Percentiles rank a stretch among this genome's conserved stretches.
Evolutionary conservation across 78 protist genomes (phyloP).

Genomic region (Dictyostelium firmibasis): DNA sequence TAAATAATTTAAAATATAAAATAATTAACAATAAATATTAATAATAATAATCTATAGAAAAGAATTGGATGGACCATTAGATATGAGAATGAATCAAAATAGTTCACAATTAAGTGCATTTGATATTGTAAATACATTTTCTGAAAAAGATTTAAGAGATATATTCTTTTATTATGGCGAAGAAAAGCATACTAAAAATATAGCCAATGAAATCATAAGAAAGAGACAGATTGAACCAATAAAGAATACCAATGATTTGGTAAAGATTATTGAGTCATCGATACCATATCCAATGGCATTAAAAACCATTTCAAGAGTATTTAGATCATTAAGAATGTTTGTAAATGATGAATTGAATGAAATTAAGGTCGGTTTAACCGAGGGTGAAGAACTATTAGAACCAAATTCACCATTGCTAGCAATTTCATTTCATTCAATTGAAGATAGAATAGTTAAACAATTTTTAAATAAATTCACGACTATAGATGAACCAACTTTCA

Average conservation of each 20-base stretch:
- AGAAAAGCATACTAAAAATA: slow-evolving; percentile 52
- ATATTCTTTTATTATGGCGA: slow-evolving; percentile 60
- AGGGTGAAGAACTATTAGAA: slow-evolving; percentile 37
- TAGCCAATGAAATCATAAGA: slow-evolving; percentile 37
- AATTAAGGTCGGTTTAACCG: slow-evolving; percentile 8
- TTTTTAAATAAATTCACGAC: neutral
- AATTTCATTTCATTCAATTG: slow-evolving; percentile 71
- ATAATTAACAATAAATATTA: neutral
- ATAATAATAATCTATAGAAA: neutral
- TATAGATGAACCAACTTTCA: neutral
- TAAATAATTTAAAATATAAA: neutral
- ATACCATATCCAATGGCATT: slow-evolving; percentile 69
- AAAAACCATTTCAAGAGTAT: slow-evolving; percentile 47
- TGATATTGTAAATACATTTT: slow-evolving; percentile 18
- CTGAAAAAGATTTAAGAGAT: slow-evolving; percentile 29
- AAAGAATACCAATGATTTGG: slow-evolving; percentile 11
- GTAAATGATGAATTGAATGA: slow-evolving; percentile 49
- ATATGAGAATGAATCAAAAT: slow-evolving; percentile 63
- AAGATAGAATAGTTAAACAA: slow-evolving; percentile 56
- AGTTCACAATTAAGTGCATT: neutral
- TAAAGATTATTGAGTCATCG: slow-evolving; percentile 3
- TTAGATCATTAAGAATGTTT: slow-evolving; percentile 58
- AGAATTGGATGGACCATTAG: slow-evolving; percentile 64
- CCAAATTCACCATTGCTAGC: neutral
- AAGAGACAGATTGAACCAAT: slow-evolving; percentile 11